Conservation (phyloP, 177 flowering plant genomes). For the Vitis hybrid region DNA sequence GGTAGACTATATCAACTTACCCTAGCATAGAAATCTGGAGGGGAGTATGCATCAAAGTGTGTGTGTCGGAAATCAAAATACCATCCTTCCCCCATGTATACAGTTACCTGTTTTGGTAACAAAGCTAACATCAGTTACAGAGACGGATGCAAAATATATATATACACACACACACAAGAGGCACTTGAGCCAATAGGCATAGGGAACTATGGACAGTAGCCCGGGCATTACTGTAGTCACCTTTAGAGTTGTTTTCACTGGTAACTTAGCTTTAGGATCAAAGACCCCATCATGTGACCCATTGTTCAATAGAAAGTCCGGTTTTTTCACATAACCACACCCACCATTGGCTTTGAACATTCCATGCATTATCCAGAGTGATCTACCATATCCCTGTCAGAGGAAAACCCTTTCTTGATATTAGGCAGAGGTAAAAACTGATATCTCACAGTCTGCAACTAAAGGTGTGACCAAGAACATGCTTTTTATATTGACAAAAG, state of each 20-base stretch:
- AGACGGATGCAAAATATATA: not conserved
- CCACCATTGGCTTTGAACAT: slow-evolving; percentile 79
- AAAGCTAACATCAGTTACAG: not conserved
- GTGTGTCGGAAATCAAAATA: slow-evolving; percentile 55
- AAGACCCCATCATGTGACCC: slow-evolving; percentile 40
- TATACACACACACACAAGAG: too few relatives aligned
- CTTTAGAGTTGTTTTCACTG: slow-evolving; percentile 60
- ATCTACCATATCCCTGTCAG: slow-evolving; percentile 70
- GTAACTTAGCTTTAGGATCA: slow-evolving; percentile 45
- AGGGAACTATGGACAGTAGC: not conserved
- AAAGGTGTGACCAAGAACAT: not conserved
- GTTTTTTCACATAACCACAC: slow-evolving; percentile 77
- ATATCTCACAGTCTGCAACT: not conserved
- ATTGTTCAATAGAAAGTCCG: slow-evolving; percentile 43
- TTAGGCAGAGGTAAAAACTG: not conserved
- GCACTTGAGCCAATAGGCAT: not conserved
- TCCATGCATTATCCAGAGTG: slow-evolving; percentile 84
- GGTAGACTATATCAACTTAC: slow-evolving; percentile 29
- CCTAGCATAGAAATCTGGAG: slow-evolving; percentile 80
- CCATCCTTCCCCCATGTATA: slow-evolving; percentile 91
- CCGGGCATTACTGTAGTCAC: slow-evolving; percentile 23
- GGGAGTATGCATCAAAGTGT: slow-evolving; percentile 74
- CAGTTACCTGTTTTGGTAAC: slow-evolving; percentile 45
- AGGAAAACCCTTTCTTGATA: not conserved
- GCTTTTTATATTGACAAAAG: not conserved